These are phyloP conservation scores for Lachancea thermotolerans DNA, from an alignment of 805 yeast genomes.

Conservation along the genomic window DNA sequence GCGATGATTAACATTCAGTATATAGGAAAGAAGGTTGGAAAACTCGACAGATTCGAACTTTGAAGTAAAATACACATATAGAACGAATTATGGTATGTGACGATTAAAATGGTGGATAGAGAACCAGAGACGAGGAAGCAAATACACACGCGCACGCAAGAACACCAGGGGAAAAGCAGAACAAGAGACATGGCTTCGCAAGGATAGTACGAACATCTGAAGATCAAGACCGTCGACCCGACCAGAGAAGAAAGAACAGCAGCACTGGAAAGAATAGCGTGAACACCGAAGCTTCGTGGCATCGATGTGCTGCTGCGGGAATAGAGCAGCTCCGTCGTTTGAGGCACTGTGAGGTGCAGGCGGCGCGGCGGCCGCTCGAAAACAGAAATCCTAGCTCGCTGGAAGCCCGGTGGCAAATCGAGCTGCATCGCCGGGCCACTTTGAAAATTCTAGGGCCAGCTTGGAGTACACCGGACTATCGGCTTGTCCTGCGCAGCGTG, in stretches of 20 bases:
- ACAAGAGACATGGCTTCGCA: neutral
- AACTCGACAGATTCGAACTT: neutral
- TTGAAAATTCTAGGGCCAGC: too few species aligned
- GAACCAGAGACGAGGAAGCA: neutral
- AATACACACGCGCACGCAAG: neutral
- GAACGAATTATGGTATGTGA: slow-evolving; percentile 5
- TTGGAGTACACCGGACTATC: too few species aligned
- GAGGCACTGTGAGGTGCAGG: neutral
- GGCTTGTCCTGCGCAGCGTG: too few species aligned
- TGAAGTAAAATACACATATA: neutral
- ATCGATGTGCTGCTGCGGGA: too few species aligned
- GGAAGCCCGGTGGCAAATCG: too few species aligned
- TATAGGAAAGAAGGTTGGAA: slow-evolving; percentile 3
- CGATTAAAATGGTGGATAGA: neutral
- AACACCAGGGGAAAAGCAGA: neutral
- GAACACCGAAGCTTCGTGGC: neutral
- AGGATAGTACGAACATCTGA: neutral
- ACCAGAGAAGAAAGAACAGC: neutral
- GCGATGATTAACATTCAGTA: neutral
- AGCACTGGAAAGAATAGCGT: neutral
- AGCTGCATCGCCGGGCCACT: too few species aligned
- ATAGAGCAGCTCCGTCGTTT: neutral
- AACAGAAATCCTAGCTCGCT: too few species aligned
- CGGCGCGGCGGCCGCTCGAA: too few species aligned
- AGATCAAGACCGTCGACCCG: neutral